Conservation (phyloP, 2,329 filamentous ascomycete genomes). For the Microthyrium microscopicum region DNA sequence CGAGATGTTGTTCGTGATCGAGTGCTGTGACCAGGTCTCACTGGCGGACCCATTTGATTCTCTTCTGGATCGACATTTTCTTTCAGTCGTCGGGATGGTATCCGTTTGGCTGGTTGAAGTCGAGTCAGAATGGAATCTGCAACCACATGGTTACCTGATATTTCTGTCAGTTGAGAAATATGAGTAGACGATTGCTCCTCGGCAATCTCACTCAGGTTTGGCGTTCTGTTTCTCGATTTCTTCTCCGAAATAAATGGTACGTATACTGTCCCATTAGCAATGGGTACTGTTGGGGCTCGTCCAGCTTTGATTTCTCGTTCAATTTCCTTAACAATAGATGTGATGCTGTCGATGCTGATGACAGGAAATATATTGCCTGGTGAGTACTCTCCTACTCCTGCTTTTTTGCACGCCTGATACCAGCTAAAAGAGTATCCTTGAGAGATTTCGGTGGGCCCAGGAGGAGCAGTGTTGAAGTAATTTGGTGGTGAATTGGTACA, state of each 20-base stretch:
- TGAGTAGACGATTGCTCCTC: constrained; percentile 24
- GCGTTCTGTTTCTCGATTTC: constrained; percentile 10
- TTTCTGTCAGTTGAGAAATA: constrained; percentile 24
- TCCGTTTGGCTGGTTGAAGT: neutral
- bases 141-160: constrained; percentile 26
- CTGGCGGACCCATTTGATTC: neutral
- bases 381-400: constrained; percentile 31
- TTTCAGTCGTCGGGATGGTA: constrained; percentile 16
- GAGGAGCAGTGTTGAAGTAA: constrained; percentile 28
- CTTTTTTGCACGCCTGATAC: constrained; percentile 32
- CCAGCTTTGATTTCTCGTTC: constrained; percentile 31
- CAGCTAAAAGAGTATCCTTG: constrained; percentile 34
- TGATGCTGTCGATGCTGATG: constrained; percentile 28
- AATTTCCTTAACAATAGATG: constrained; percentile 33
- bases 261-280: constrained; percentile 31
- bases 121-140: constrained; percentile 2
- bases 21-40: too few relatives aligned
- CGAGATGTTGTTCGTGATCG: too few relatives aligned
- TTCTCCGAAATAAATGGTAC: constrained; percentile 22
- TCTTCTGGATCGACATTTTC: constrained; percentile 20
- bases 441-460: constrained; percentile 25
- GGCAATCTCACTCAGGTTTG: constrained; percentile 20
- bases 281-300: constrained; percentile 31
- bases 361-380: constrained; percentile 29
- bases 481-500: constrained; percentile 29